Conservation (phyloP, 352 stramenopile genomes). For the Hyaloperonospora brassicae region DNA sequence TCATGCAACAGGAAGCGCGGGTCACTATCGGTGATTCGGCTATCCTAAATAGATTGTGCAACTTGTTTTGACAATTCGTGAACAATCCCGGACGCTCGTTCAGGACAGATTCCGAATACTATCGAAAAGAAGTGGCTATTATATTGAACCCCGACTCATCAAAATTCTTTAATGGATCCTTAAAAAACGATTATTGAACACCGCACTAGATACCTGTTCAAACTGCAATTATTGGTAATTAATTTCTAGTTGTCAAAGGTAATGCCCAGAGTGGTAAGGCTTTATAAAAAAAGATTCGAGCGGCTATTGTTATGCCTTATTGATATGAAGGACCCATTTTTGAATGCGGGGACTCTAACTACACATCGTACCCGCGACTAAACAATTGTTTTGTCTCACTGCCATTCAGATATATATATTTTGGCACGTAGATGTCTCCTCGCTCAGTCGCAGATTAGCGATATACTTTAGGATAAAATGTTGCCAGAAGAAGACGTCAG, state of each 20-base stretch:
- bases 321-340: background rate
- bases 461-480: background rate
- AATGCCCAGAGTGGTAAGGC: background rate
- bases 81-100: background rate
- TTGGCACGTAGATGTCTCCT: background rate
- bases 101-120: background rate
- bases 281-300: too few species aligned
- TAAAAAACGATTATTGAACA: background rate
- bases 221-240: background rate
- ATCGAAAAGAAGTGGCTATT: background rate
- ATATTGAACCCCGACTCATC: background rate
- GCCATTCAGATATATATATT: background rate
- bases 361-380: background rate
- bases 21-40: too few species aligned
- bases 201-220: background rate
- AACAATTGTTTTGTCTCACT: background rate
- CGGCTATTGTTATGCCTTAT: background rate
- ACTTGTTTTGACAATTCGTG: background rate
- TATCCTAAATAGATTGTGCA: background rate
- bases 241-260: background rate
- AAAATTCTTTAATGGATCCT: background rate
- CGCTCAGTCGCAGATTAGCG: background rate
- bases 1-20: background rate
- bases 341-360: background rate
- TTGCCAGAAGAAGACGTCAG: background rate